Conservation (phyloP, 2,329 filamentous ascomycete genomes). For the Fusarium azukiicola region DNA sequence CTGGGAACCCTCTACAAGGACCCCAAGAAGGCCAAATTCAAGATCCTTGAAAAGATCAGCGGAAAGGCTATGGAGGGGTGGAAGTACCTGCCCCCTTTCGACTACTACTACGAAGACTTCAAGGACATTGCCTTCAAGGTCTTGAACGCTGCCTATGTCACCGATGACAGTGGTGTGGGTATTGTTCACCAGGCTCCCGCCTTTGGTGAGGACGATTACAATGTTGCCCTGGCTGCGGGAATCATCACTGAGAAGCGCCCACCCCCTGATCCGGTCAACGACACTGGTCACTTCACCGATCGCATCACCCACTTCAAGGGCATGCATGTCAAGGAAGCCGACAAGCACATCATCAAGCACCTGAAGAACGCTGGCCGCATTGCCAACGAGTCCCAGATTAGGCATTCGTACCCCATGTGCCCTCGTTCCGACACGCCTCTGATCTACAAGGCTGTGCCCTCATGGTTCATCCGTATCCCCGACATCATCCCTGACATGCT, state of each 20-base stretch:
- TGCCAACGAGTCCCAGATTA: constrained; percentile 92
- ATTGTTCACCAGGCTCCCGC: constrained; percentile 97
- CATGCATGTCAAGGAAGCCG: constrained; percentile 94
- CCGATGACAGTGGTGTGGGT: constrained; percentile 93
- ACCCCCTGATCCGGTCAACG: constrained; percentile 96
- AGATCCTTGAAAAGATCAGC: constrained; percentile 88
- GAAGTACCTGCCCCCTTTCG: constrained; percentile 94
- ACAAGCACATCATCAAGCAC: constrained; percentile 95
- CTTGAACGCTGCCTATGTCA: constrained; percentile 92
- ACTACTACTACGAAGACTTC: constrained; percentile 94
- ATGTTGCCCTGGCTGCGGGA: constrained; percentile 87
- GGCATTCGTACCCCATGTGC: constrained; percentile 96
- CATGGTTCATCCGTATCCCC: constrained; percentile 96
- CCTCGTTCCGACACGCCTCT: constrained; percentile 97
- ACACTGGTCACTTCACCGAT: constrained; percentile 88
- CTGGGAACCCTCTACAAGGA: constrained; percentile 94
- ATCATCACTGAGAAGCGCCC: constrained; percentile 88
- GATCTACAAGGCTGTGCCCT: constrained; percentile 94
- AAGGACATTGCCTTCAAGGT: constrained; percentile 92
- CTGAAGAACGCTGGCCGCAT: constrained; percentile 89
- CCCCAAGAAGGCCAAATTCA: constrained; percentile 96
- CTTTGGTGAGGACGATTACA: constrained; percentile 98
- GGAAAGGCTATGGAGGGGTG: constrained; percentile 93
- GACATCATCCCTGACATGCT: constrained; percentile 93
- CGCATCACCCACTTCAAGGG: constrained; percentile 91